Percentiles rank a stretch among this genome's conserved stretches.
Conservation (phyloP, 352 stramenopile species). For the Phytophthora syringae region DNA sequence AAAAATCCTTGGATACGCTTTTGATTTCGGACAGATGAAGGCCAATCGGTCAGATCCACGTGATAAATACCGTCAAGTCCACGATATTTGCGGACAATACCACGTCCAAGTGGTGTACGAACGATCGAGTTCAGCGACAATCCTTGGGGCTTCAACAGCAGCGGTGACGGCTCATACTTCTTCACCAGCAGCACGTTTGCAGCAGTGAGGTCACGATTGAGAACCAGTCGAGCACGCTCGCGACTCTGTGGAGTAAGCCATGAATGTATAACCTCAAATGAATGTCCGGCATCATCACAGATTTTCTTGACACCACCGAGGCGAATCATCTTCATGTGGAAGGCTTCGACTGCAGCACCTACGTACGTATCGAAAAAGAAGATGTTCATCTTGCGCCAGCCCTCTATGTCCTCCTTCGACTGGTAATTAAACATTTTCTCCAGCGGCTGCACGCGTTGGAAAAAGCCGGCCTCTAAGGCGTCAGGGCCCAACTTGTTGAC, state of each 20-base stretch:
- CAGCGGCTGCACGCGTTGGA: slow-evolving; percentile 89
- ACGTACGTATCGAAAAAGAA: slow-evolving; percentile 93
- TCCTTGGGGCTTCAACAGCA: slow-evolving; percentile 70
- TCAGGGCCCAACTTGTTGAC: slow-evolving; percentile 71
- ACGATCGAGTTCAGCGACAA: slow-evolving; percentile 66
- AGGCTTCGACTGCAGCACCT: slow-evolving; percentile 82
- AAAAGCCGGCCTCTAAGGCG: slow-evolving; percentile 85
- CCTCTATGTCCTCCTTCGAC: slow-evolving; percentile 72
- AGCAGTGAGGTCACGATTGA: slow-evolving; percentile 69
- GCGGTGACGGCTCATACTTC: slow-evolving; percentile 34
- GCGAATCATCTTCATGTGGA: slow-evolving; percentile 73
- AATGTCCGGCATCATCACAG: slow-evolving; percentile 51
- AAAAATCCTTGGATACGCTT: slow-evolving; percentile 65
- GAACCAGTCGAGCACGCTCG: slow-evolving; percentile 58
- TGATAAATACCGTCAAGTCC: slow-evolving; percentile 80
- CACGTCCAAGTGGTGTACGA: slow-evolving; percentile 67
- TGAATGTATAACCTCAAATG: slow-evolving; percentile 64
- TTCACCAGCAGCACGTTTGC: slow-evolving; percentile 72
- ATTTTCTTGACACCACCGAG: slow-evolving; percentile 76
- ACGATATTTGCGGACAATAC: slow-evolving; percentile 76
- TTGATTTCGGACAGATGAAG: slow-evolving; percentile 26
- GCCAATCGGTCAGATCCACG: slow-evolving; percentile 81
- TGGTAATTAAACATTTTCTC: slow-evolving; percentile 88
- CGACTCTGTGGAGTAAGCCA: slow-evolving; percentile 66
- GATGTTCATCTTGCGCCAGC: slow-evolving; percentile 89